These are phyloP conservation scores for Aethionema arabicum DNA, from an alignment of 345 rosid species.

Conservation along the genomic window DNA sequence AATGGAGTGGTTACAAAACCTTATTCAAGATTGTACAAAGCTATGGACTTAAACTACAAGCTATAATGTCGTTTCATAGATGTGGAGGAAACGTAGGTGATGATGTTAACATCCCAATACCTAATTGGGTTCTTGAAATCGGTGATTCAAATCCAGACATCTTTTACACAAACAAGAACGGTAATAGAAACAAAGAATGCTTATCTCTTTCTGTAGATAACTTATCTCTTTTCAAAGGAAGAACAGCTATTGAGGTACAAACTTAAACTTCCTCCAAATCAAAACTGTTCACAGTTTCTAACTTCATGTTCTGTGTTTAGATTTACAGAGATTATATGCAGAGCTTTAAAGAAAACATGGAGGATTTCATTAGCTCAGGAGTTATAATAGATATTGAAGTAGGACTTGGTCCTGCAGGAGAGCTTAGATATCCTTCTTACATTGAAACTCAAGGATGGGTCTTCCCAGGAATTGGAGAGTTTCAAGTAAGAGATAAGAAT, in stretches of 20 bases:
- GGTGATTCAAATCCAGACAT: constrained; percentile 70
- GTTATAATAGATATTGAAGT: constrained; percentile 77
- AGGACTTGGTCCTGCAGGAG: constrained; percentile 94
- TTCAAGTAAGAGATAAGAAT: constrained; percentile 48
- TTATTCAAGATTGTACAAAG: constrained; percentile 54
- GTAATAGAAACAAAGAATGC: constrained; percentile 65
- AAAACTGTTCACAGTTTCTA: neutral
- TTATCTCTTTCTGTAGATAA: constrained; percentile 73
- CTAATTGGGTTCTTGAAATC: constrained; percentile 67
- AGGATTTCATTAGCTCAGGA: constrained; percentile 66
- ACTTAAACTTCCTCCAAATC: neutral
- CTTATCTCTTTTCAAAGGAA: constrained; percentile 57
- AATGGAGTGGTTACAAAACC: constrained; percentile 73
- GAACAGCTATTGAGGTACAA: constrained; percentile 68
- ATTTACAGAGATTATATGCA: constrained; percentile 76
- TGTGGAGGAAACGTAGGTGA: constrained; percentile 94
- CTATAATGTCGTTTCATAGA: constrained; percentile 83
- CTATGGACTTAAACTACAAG: constrained; percentile 58
- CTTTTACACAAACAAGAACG: constrained; percentile 61
- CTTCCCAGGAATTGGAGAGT: constrained; percentile 89
- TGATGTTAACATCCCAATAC: constrained; percentile 67
- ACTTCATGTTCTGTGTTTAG: constrained; percentile 39
- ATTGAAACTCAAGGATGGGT: constrained; percentile 73
- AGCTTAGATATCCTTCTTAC: constrained; percentile 88
- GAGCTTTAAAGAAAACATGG: constrained; percentile 78